Conservation (phyloP, 257 asterid species). For the Marsdenia floribunda region DNA sequence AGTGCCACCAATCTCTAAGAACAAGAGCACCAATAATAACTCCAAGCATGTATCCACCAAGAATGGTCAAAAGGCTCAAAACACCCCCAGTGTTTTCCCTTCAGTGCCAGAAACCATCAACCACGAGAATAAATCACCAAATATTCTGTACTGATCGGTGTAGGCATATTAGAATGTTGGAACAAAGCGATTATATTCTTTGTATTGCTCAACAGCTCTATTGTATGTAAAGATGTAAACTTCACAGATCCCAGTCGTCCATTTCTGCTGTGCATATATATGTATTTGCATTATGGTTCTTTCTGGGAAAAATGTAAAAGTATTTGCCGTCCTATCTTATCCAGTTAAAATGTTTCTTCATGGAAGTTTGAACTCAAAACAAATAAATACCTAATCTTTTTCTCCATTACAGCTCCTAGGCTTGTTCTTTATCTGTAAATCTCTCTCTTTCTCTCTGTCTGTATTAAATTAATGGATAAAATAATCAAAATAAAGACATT, state of each 20-base stretch:
- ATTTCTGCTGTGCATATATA: neutral
- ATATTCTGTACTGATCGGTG: constrained; percentile 34
- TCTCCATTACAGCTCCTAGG: neutral
- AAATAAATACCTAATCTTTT: neutral
- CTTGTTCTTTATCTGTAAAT: no score
- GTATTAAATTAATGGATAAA: neutral
- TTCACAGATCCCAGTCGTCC: neutral
- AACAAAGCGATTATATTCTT: neutral
- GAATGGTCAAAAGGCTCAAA: constrained; percentile 20
- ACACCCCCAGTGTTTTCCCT: constrained; percentile 20
- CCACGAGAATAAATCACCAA: constrained; percentile 56
- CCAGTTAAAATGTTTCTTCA: neutral
- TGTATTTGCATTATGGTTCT: neutral
- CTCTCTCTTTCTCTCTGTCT: neutral
- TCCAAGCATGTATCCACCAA: constrained; percentile 33
- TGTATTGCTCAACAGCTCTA: neutral
- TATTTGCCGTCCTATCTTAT: neutral
- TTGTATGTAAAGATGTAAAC: neutral
- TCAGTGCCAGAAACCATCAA: constrained; percentile 30
- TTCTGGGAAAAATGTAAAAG: neutral
- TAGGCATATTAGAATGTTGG: neutral
- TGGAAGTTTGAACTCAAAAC: neutral
- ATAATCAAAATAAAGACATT: neutral
- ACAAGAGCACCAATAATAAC: constrained; percentile 27
- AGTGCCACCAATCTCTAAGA: constrained; percentile 36